Percentiles rank a stretch among this genome's conserved stretches.
Evolutionary conservation across 2,329 filamentous ascomycete genomes (phyloP).

Genomic region (Parastagonospora avenae): DNA sequence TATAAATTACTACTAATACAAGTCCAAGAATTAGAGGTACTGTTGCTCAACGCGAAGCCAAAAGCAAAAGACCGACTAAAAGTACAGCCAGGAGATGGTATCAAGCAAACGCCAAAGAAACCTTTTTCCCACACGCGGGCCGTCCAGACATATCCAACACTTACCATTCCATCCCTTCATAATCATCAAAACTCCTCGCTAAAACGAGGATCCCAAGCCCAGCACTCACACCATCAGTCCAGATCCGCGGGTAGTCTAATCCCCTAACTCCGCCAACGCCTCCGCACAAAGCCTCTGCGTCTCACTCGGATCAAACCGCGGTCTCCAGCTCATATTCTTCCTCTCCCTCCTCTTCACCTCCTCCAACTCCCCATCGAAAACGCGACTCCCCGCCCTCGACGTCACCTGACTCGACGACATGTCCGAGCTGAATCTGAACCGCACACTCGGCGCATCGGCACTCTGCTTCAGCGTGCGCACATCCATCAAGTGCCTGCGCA

Average conservation of each 20-base stretch:
- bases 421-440: slow-evolving; percentile 16
- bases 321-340: slow-evolving; percentile 25
- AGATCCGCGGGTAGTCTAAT: not conserved
- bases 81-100: too few species aligned
- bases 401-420: slow-evolving; percentile 3
- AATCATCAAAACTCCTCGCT: not conserved
- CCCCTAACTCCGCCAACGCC: slow-evolving; percentile 32
- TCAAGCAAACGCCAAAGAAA: too few species aligned
- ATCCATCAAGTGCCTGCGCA: slow-evolving; percentile 32
- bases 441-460: slow-evolving; percentile 11
- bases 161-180: not conserved
- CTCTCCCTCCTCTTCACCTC: slow-evolving; percentile 20
- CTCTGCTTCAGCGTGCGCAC: slow-evolving; percentile 30
- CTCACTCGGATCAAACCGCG: slow-evolving; percentile 36
- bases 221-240: not conserved
- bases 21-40: too few species aligned
- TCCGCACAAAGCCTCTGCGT: slow-evolving; percentile 34
- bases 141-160: too few species aligned
- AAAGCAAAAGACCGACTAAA: too few species aligned
- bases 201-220: not conserved
- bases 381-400: slow-evolving; percentile 11
- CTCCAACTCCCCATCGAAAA: slow-evolving; percentile 8
- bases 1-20: too few species aligned
- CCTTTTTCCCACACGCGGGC: too few species aligned
- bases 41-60: too few species aligned